phyloP scores from a whole-genome alignment of 768 basidiomycete species.

The Saitozyma sp. region DNA sequence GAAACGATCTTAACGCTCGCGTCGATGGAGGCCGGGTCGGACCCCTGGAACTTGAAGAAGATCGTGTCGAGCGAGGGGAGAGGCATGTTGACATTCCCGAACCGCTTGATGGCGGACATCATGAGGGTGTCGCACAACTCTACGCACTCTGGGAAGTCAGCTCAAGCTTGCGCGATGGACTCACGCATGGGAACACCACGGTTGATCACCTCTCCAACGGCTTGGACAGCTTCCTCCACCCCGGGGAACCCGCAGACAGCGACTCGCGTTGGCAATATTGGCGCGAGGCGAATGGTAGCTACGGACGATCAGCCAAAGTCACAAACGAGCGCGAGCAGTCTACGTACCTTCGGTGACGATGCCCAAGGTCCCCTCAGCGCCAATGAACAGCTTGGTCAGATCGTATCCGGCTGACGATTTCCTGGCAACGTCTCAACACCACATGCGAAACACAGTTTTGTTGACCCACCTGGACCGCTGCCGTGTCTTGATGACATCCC shows the following conservation, averaged over 20 bases:
- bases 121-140: constrained; percentile 74
- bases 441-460: not conserved
- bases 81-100: constrained; percentile 61
- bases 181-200: constrained; percentile 27
- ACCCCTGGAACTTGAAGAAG: constrained; percentile 86
- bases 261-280: constrained; percentile 74
- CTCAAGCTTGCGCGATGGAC: not conserved
- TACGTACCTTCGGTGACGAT: constrained; percentile 68
- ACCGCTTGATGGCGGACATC: constrained; percentile 73
- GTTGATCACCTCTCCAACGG: constrained; percentile 57
- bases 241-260: constrained; percentile 83
- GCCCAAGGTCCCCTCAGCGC: constrained; percentile 82
- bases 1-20: constrained; percentile 64
- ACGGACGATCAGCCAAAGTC: not conserved
- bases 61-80: constrained; percentile 75
- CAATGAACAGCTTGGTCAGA: constrained; percentile 80
- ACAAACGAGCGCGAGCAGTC: not conserved
- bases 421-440: constrained; percentile 5
- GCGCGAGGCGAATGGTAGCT: constrained; percentile 77
- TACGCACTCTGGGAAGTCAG: constrained; percentile 65
- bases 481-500: constrained; percentile 85
- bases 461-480: constrained; percentile 35
- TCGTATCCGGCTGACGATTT: constrained; percentile 88
- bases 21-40: constrained; percentile 50
- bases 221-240: constrained; percentile 71